Base-by-base conservation (phyloP, 169 alveolate genomes). In the Eimeria praecox region DNA sequence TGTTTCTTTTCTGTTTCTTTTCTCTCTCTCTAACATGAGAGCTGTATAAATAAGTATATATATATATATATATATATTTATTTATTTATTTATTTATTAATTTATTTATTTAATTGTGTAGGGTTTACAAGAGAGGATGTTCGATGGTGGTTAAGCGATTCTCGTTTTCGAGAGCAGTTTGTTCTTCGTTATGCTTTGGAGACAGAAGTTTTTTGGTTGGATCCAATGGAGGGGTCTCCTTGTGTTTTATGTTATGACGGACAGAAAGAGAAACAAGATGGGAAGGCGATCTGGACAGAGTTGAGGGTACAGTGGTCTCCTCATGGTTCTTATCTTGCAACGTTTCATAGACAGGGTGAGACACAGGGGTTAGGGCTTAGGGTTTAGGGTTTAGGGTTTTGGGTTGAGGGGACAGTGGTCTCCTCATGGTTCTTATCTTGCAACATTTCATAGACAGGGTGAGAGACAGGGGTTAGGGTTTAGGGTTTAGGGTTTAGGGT, bases 321-420 rank as follows among this genome's bases (percentile, higher is more conserved):
- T 33, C 98, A 97, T 91, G 99, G 99, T 20, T 98, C 99, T 30
- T 98, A 98, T 92, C 97, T 98, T 64, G 99, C 98, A 24, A 97
- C 98, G 44, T 98, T 98, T 96, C 98, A 98, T 91, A 95, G 98
- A 83, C 98, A 98, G 24, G 99, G 99, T 97, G 38, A 6, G 33
- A 4, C 24, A 4, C 24, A 16, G 27, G 87, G 87, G 56, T 40
- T 12, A 77, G 56, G 87, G 87, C 40, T 77, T 77, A 77, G 87
- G 87, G 87, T 77, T 77, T 77, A 40, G 69, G 69, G 69, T 59
- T 59, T 59, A 22, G 69, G 69, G 69, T 0, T 12, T 1, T 52
- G 98, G 98, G 62, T 97, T 97, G 88, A 97, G 98, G 82, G 99
- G 98, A 0, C 98, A 98, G 97, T 98, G 99, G 99, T 98, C 99